Evolutionary conservation across 257 asterid species (phyloP).

Genomic region (Eucommia ulmoides): DNA sequence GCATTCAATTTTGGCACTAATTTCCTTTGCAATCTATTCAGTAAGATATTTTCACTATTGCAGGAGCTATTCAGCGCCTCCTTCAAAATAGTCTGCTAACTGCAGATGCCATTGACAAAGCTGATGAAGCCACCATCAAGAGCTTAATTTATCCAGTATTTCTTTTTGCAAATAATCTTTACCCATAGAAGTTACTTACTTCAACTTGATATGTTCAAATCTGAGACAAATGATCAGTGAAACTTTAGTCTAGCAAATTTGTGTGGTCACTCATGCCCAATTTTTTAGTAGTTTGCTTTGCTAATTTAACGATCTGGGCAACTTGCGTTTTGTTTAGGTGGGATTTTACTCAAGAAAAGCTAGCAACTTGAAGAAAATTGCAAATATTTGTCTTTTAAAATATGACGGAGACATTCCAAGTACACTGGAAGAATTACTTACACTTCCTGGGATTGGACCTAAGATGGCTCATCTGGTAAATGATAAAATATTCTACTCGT

Average conservation of each 20-base stretch:
- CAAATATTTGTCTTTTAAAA: conserved; percentile 55
- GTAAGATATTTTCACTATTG: conserved; percentile 6
- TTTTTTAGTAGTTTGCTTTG: neutral
- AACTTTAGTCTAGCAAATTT: neutral
- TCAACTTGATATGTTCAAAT: conserved; percentile 9
- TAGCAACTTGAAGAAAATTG: conserved; percentile 76
- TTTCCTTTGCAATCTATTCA: neutral
- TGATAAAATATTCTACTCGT: neutral
- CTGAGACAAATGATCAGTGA: neutral
- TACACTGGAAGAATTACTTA: conserved; percentile 69
- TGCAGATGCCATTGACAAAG: conserved; percentile 59
- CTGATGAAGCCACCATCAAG: conserved; percentile 60
- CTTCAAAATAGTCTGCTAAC: conserved; percentile 66
- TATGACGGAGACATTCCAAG: conserved; percentile 87
- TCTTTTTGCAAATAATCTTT: conserved; percentile 7
- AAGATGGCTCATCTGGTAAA: conserved; percentile 98
- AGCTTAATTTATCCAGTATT: conserved; percentile 75
- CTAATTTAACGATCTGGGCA: conserved; percentile 3
- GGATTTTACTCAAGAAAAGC: conserved; percentile 96
- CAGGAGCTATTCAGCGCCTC: conserved; percentile 92
- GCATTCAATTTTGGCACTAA: neutral
- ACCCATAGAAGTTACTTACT: conserved; percentile 3
- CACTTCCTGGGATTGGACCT: conserved; percentile 96
- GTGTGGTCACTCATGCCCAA: neutral
- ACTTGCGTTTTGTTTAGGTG: conserved; percentile 35